Evolutionary conservation across 805 yeast genomes (phyloP).

Genomic region (Suhomyces tanzawaensis): DNA sequence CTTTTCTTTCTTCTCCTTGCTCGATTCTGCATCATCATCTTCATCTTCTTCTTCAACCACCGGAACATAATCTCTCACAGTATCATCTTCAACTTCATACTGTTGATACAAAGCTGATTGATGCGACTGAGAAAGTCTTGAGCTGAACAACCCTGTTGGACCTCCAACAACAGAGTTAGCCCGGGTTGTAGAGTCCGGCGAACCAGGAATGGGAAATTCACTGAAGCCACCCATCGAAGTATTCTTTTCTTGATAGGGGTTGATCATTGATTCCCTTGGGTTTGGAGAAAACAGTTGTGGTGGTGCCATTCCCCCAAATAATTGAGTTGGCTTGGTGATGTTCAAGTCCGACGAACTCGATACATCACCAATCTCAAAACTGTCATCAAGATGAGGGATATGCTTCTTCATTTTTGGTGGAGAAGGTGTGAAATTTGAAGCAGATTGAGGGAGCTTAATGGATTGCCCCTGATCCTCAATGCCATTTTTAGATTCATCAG

Average conservation of each 20-base stretch:
- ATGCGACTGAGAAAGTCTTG: conserved; percentile 43
- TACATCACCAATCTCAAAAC: conserved; percentile 24
- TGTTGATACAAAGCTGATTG: conserved; percentile 44
- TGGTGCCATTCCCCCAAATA: background rate
- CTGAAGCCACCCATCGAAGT: conserved; percentile 24
- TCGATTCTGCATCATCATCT: conserved; percentile 39
- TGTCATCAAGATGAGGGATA: conserved; percentile 28
- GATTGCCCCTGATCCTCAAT: too few species aligned
- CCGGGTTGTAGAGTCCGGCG: conserved; percentile 44
- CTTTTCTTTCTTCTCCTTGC: conserved; percentile 14
- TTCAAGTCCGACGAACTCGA: background rate
- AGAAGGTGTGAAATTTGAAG: background rate
- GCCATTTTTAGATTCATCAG: background rate
- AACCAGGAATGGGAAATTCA: conserved; percentile 45
- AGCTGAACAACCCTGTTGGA: conserved; percentile 33
- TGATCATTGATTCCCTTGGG: conserved; percentile 19
- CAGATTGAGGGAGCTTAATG: too few species aligned
- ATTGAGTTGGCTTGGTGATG: background rate
- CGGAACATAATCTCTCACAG: conserved; percentile 42
- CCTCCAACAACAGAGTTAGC: conserved; percentile 43
- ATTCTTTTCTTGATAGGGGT: conserved; percentile 22
- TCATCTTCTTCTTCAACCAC: conserved; percentile 46
- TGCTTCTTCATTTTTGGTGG: background rate
- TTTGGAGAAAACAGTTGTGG: conserved; percentile 4
- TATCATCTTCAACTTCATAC: conserved; percentile 45